These are phyloP conservation scores for Clitopilus passeckerianus DNA, from an alignment of 768 basidiomycete genomes.

Conservation along the genomic window DNA sequence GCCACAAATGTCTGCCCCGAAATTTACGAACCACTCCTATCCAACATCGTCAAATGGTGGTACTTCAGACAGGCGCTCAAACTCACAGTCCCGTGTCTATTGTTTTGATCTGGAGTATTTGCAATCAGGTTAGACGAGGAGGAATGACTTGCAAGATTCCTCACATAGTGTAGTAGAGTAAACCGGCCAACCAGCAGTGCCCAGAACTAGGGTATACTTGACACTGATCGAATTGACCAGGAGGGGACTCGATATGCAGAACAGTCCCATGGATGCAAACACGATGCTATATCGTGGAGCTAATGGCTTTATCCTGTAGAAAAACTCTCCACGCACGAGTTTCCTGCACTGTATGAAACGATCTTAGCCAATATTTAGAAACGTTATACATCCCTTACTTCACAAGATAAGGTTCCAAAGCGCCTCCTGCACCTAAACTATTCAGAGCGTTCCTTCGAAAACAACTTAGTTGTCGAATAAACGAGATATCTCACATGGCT, in stretches of 20 bases:
- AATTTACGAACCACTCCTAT: slow-evolving; percentile 13
- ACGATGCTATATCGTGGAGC: slow-evolving; percentile 4
- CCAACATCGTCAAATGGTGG: neutral
- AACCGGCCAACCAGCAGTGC: slow-evolving; percentile 9
- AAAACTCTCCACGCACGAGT: slow-evolving; percentile 4
- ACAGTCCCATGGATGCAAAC: slow-evolving; percentile 11
- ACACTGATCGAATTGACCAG: slow-evolving; percentile 12
- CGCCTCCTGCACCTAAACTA: slow-evolving; percentile 11
- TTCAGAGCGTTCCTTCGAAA: slow-evolving; percentile 9
- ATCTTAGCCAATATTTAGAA: too few relatives aligned
- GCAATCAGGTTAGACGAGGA: too few relatives aligned
- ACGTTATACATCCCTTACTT: slow-evolving; percentile 3
- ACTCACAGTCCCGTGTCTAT: slow-evolving; percentile 13
- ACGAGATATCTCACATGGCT: neutral
- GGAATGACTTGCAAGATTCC: too few relatives aligned
- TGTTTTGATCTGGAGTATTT: slow-evolving; percentile 10
- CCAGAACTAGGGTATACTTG: slow-evolving; percentile 11
- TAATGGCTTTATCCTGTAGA: neutral
- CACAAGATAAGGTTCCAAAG: slow-evolving; percentile 10
- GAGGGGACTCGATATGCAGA: slow-evolving; percentile 11
- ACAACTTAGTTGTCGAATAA: neutral
- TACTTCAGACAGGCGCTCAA: neutral
- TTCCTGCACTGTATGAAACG: slow-evolving; percentile 7
- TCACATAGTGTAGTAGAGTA: slow-evolving; percentile 10
- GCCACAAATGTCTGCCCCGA: slow-evolving; percentile 7